Conservation (phyloP, 164 flowering plant genomes). For the Vitis riparia region DNA sequence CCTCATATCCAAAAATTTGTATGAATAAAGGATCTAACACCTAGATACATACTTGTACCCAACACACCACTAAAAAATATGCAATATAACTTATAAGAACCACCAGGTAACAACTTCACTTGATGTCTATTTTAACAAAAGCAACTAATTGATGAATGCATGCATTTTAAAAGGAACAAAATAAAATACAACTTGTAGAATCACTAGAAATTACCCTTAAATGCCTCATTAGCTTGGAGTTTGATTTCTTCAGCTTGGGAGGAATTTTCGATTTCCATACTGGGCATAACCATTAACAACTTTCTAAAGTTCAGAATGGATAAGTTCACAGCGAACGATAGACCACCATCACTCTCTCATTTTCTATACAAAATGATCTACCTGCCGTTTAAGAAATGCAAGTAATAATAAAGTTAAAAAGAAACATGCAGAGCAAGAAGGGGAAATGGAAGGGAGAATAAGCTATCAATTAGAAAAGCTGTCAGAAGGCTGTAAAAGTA, state of each 20-base stretch:
- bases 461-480: background rate
- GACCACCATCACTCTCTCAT: background rate
- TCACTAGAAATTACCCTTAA: conserved; percentile 57
- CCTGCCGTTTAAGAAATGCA: background rate
- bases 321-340: background rate
- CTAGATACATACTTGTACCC: no score
- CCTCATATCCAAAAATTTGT: no score
- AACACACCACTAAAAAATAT: no score
- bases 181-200: background rate
- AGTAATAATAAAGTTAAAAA: background rate
- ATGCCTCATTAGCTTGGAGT: conserved; percentile 83
- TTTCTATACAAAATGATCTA: background rate
- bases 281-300: conserved; percentile 26
- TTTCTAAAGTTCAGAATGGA: background rate
- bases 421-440: background rate
- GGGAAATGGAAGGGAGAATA: background rate
- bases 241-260: conserved; percentile 81
- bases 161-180: background rate
- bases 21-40: no score
- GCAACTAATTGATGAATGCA: no score
- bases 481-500: no score
- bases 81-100: no score
- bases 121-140: no score
- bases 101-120: no score
- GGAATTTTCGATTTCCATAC: conserved; percentile 54